A percentile compares a stretch with the other conserved stretches of the same genome.
Evolutionary conservation across 192 early-diverging fungal genomes (phyloP).

Genomic region (Rhizophagus sp.): DNA sequence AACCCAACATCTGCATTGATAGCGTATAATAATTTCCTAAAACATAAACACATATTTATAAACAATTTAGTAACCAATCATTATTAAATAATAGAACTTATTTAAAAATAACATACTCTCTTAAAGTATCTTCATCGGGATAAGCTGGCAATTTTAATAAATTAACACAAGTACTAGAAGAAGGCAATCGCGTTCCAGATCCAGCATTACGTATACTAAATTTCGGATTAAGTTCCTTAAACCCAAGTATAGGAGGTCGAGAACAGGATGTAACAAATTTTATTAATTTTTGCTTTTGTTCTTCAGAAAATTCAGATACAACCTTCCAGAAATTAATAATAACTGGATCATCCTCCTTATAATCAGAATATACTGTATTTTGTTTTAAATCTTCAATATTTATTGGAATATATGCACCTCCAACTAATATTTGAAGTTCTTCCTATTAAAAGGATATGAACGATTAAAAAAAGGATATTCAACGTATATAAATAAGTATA

Average conservation of each 20-base stretch:
- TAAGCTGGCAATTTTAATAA: conserved; percentile 88
- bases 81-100: too few relatives aligned
- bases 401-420: conserved; percentile 75
- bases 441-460: conserved; percentile 40
- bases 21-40: conserved; percentile 81
- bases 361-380: conserved; percentile 81
- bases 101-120: conserved; percentile 44
- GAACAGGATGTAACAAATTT: conserved; percentile 93
- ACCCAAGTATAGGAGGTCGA: conserved; percentile 89
- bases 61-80: not conserved
- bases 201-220: conserved; percentile 74
- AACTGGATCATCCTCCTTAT: conserved; percentile 65
- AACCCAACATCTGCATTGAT: conserved; percentile 90
- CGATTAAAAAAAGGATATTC: not conserved
- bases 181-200: conserved; percentile 72
- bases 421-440: conserved; percentile 89
- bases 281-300: conserved; percentile 57
- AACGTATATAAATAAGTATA: not conserved
- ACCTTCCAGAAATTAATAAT: conserved; percentile 70
- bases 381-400: conserved; percentile 72
- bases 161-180: conserved; percentile 85
- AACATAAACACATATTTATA: not conserved
- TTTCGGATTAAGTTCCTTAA: conserved; percentile 70
- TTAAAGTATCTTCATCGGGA: conserved; percentile 53
- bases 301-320: conserved; percentile 45